Evolutionary conservation across 257 asterid species (phyloP), one percentile per base, ranked within the genome.

Genomic region (Cinchona pubescens): DNA sequence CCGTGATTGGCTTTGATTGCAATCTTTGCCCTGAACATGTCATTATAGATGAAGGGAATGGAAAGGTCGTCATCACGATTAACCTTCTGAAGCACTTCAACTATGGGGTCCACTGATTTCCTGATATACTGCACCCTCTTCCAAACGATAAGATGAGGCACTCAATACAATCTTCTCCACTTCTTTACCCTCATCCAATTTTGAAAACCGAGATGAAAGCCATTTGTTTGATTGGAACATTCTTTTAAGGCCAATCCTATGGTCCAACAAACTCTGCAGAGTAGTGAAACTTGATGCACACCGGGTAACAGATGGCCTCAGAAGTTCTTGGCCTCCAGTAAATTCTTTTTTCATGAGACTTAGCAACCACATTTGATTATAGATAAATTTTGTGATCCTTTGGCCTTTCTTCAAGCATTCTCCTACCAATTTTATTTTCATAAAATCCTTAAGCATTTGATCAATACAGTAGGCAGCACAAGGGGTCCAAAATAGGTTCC

Each of bases 121-220:
- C 86, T 82, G 53, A 90, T 89, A 78, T 83, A 88, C 84, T 82
- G 90, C 64, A 87, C 86, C 73, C 86, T 90, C 90, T 86, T 90
- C 97, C 97, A 92, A 83, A 92, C n/a, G n/a, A n/a, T n/a, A n/a
- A n/a, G n/a, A 92, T 35, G 93, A 83, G 76, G 94, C 88, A 85
- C 87, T 94, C 87, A 88, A 61, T 74, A 88, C 90, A 61, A 88
- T 83, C 81, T 85, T 89, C 83, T 85, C 90, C 80, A 92, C 96
- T 84, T 90, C 96, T 83, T 90, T 92, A 79, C 96, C 97, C 74
- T 88, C 91, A 1, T 90, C 97, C 80, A 76, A 75, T 78, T 89
- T 92, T 45, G 97, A 88, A 84, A 72, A 85, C 76, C 88, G 83
- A 60, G 91, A 92, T 67, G 96, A 87, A 71, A 77, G 83, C 97